Percentiles rank a stretch among this genome's conserved stretches.
phyloP scores from a whole-genome alignment of 106 monocot species.

The Dendrobium officinale region DNA sequence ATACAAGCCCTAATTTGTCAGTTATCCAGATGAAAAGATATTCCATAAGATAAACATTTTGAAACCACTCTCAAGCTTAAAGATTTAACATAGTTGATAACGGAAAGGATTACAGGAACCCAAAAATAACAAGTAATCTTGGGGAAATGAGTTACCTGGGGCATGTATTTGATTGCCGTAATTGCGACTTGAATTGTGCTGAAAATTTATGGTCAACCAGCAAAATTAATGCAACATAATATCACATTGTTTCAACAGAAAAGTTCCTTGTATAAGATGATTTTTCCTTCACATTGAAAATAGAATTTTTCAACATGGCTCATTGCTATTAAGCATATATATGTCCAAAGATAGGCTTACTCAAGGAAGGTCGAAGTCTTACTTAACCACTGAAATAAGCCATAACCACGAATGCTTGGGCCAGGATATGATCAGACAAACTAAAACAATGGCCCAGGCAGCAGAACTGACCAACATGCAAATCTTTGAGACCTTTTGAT shows the following conservation, averaged over 20 bases:
- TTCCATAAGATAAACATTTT: too few species aligned
- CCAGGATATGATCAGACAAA: slow-evolving; percentile 63
- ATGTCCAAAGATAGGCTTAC: too few species aligned
- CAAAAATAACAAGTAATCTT: too few species aligned
- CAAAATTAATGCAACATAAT: not conserved
- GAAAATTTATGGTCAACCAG: slow-evolving; percentile 13
- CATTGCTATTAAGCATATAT: too few species aligned
- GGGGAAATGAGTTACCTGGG: slow-evolving; percentile 43
- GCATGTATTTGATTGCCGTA: slow-evolving; percentile 86
- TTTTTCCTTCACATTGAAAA: too few species aligned
- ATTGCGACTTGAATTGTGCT: slow-evolving; percentile 80
- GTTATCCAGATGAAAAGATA: too few species aligned
- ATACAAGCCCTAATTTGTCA: too few species aligned
- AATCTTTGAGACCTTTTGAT: slow-evolving; percentile 71
- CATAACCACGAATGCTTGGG: slow-evolving; percentile 86
- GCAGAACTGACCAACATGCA: slow-evolving; percentile 43
- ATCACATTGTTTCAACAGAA: not conserved
- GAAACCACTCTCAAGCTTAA: too few species aligned
- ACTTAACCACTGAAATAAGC: slow-evolving; percentile 90
- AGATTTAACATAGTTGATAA: too few species aligned
- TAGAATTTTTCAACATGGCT: too few species aligned
- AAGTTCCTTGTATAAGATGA: too few species aligned
- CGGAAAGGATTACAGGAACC: too few species aligned
- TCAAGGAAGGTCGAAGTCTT: slow-evolving; percentile 11
- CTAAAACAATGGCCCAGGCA: slow-evolving; percentile 52